These are phyloP conservation scores for Botrytis tulipae DNA, from an alignment of 2,329 filamentous ascomycete genomes.

Conservation along the genomic window DNA sequence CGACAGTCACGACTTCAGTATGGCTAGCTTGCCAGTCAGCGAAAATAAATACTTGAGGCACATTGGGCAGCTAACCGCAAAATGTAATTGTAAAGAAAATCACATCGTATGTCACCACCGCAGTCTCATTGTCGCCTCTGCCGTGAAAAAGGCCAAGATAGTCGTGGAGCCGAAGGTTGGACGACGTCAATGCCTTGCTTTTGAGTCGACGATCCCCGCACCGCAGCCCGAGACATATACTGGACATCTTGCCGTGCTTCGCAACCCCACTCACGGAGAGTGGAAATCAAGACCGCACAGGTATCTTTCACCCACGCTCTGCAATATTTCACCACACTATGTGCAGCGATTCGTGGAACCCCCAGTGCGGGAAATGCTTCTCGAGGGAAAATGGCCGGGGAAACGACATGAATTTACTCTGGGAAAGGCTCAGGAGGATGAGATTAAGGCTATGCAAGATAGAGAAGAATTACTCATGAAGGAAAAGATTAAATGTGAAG, in stretches of 20 bases:
- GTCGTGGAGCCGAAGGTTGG: too few species aligned
- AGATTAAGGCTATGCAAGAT: accelerated
- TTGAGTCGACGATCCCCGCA: not conserved
- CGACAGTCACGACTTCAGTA: not conserved
- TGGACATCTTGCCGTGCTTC: not conserved
- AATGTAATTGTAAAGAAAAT: not conserved
- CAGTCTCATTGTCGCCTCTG: not conserved
- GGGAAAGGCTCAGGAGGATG: accelerated
- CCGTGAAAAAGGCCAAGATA: not conserved
- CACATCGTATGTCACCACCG: not conserved
- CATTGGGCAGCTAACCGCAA: accelerated
- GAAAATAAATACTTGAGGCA: not conserved
- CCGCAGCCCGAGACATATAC: not conserved
- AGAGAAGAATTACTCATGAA: accelerated
- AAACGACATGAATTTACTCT: not conserved
- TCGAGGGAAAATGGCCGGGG: too few species aligned
- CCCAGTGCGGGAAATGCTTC: accelerated
- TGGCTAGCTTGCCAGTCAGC: not conserved
- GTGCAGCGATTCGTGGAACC: not conserved
- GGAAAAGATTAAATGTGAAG: not conserved
- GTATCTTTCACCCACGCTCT: not conserved
- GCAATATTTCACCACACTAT: not conserved
- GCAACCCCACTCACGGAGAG: not conserved
- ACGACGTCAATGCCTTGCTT: not conserved
- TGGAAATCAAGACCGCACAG: not conserved